Conservation (phyloP, 495 filamentous ascomycete genomes). For the Penicillium pulvis region DNA sequence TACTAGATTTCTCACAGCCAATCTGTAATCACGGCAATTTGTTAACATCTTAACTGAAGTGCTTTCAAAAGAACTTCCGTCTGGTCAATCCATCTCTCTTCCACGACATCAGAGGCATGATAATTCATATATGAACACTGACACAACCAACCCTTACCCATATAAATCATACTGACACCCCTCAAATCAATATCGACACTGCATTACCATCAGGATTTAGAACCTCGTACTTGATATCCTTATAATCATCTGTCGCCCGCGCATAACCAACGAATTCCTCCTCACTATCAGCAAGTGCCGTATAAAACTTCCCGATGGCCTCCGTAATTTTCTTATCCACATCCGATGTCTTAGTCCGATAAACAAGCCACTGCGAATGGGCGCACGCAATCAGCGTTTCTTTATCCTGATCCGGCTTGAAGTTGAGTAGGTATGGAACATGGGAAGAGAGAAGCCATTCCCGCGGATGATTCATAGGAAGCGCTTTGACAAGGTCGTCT, state of each 20-base stretch:
- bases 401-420: conserved; percentile 40
- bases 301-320: background rate
- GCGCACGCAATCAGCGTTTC: conserved; percentile 26
- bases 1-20: too few relatives aligned
- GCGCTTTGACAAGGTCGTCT: conserved; percentile 36
- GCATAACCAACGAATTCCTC: background rate
- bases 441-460: conserved; percentile 46
- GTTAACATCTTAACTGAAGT: too few relatives aligned
- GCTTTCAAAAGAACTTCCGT: too few relatives aligned
- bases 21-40: too few relatives aligned
- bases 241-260: background rate
- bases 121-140: too few relatives aligned
- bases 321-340: background rate
- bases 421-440: conserved; percentile 47
- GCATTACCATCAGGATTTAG: conserved; percentile 10
- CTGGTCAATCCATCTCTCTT: too few relatives aligned
- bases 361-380: conserved; percentile 16
- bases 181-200: conserved; percentile 14
- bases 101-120: too few relatives aligned
- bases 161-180: too few relatives aligned
- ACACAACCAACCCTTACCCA: too few relatives aligned
- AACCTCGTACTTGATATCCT: conserved; percentile 9
- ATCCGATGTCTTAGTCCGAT: conserved; percentile 9
- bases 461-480: conserved; percentile 41
- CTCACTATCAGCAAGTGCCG: background rate